Evolutionary conservation across 2,329 filamentous ascomycete genomes (phyloP), one percentile per base, ranked within the genome.

Genomic region (Tricladium varicosporioides): DNA sequence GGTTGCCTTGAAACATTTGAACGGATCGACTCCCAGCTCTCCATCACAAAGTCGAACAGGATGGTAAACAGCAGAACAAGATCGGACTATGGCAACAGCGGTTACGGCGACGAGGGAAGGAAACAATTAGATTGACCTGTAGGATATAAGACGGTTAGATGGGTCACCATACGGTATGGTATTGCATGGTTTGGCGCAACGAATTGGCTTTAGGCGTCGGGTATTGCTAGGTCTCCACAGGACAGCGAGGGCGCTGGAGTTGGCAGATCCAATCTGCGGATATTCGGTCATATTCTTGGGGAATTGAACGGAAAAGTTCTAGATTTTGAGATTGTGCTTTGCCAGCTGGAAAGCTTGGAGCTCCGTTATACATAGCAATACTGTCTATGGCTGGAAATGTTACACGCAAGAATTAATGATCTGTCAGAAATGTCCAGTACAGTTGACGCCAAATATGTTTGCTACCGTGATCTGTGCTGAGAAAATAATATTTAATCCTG

Each of bases 1-100:
- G 74, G 82, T 88, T 60, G 91, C 91, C 22, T 73, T 89, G 59
- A 81, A 79, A 68, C 81, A 79, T 74, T 72, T 89, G 54, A 63
- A 59, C 56, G 71, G 71, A 50, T 75, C 72, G 55, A 73, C 67
- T 49, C 70, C 74, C n/a, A 74, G 66, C 56, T 78, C 75, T 16
- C 74, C 76, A 7, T 69, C 73, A 18, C 72, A 74, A 48, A 72
- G 67, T 57, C 71, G 73, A 56, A 65, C 63, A 51, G 67, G 69
- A 33, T 75, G 73, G 73, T 74, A 66, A 60, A 49, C 65, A 67
- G 36, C 36, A 63, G 63, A 65, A 19, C 43, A n/a, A 44, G 11
- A 51, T 19, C 31, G 14, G 18, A 48, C 32, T 40, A 36, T 44
- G 31, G 52, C 42, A 54, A 44, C 43, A 31, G 40, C 56, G 49